These are phyloP conservation scores for Clitoria ternatea DNA, from an alignment of 306 rosid genomes.

Conservation along the genomic window DNA sequence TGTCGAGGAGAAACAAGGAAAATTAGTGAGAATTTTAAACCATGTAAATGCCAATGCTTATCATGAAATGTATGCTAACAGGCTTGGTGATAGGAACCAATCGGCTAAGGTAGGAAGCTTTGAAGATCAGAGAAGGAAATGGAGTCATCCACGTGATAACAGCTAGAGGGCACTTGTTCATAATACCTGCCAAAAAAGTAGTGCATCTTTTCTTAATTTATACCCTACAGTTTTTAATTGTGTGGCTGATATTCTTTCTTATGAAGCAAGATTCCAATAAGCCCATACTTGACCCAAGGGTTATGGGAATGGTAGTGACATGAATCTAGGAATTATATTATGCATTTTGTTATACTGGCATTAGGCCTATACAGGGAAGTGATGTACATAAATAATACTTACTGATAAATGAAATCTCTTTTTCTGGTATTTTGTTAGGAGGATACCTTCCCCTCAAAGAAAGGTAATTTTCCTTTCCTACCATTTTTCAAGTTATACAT, in stretches of 20 bases:
- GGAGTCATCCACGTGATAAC: conserved; percentile 40
- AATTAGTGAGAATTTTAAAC: conserved; percentile 51
- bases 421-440: no score
- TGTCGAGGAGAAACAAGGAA: conserved; percentile 46
- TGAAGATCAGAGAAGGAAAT: conserved; percentile 51
- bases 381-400: no score
- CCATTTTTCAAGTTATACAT: no score
- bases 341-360: no score
- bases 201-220: neutral
- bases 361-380: no score
- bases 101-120: conserved; percentile 73
- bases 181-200: conserved; percentile 15
- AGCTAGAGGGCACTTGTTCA: neutral
- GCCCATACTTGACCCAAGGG: no score
- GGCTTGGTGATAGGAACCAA: conserved; percentile 50
- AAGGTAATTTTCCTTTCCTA: no score
- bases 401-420: no score
- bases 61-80: conserved; percentile 43
- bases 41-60: conserved; percentile 39
- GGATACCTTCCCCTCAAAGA: no score
- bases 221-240: conserved; percentile 4
- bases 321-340: no score
- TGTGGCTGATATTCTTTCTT: conserved; percentile 24
- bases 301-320: no score
- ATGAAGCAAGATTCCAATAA: no score